A percentile compares a stretch with the other conserved stretches of the same genome.
Evolutionary conservation across 2,329 filamentous ascomycete species (phyloP).

Genomic region (Sporothrix variecibatus): DNA sequence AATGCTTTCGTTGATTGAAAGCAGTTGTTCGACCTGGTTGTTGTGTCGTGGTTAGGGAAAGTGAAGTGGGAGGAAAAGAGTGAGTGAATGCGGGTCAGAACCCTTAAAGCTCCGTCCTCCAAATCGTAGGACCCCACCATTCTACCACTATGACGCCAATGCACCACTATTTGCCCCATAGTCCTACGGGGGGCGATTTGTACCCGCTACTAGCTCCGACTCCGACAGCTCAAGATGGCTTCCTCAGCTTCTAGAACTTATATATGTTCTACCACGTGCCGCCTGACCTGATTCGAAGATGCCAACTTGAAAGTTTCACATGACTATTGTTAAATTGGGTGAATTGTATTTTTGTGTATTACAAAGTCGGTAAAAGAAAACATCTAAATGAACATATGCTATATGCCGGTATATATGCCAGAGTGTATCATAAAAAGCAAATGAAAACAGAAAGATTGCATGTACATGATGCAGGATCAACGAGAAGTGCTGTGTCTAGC

Average conservation of each 20-base stretch:
- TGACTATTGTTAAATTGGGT: background rate
- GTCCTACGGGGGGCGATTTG: background rate
- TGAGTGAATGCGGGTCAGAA: background rate
- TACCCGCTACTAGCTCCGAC: background rate
- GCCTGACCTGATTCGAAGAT: no score
- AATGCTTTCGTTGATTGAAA: background rate
- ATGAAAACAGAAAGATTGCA: background rate
- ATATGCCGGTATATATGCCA: slow-evolving; percentile 5
- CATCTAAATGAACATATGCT: slow-evolving; percentile 6
- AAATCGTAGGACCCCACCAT: slow-evolving; percentile 8
- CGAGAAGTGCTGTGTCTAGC: background rate
- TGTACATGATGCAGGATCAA: background rate
- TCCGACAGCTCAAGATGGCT: background rate
- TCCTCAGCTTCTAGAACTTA: background rate
- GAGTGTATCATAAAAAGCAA: background rate
- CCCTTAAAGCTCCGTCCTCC: background rate
- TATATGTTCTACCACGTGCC: background rate
- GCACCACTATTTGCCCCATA: background rate
- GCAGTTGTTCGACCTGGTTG: background rate
- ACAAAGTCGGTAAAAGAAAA: background rate
- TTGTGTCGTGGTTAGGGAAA: background rate
- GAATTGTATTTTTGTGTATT: background rate
- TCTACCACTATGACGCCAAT: background rate
- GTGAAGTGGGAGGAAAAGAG: background rate
- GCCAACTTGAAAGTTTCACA: no score